phyloP scores from a whole-genome alignment of 768 basidiomycete species.

The Scleroderma bovista region DNA sequence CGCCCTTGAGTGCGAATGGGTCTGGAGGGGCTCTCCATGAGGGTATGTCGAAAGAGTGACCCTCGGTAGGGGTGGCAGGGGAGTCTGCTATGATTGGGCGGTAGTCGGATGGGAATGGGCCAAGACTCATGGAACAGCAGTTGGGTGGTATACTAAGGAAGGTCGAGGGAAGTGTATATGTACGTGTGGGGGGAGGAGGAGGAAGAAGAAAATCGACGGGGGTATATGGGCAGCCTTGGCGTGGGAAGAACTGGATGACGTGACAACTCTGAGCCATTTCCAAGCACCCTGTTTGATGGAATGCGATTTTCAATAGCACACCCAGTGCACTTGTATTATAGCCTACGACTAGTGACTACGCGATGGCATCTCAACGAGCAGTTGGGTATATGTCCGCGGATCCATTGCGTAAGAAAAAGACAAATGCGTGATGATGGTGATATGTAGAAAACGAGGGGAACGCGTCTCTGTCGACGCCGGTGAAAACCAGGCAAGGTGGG shows the following conservation, averaged over 20 bases:
- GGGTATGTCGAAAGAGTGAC: slow-evolving; percentile 3
- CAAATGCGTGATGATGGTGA: background rate
- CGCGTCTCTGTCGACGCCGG: too few relatives aligned
- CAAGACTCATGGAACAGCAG: slow-evolving; percentile 1
- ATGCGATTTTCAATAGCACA: background rate
- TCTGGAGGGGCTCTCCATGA: slow-evolving; percentile 9
- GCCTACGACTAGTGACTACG: slow-evolving; percentile 7
- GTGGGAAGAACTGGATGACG: too few relatives aligned
- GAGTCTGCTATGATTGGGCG: background rate
- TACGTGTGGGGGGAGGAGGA: background rate
- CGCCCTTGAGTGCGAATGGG: background rate
- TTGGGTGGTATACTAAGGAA: background rate
- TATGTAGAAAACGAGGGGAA: background rate
- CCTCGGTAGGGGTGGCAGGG: too few relatives aligned
- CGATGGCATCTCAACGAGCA: slow-evolving; percentile 9
- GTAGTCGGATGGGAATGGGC: slow-evolving; percentile 4
- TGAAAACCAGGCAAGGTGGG: too few relatives aligned
- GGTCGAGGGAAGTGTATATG: background rate
- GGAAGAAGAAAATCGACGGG: background rate
- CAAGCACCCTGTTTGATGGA: too few relatives aligned
- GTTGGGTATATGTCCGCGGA: slow-evolving; percentile 15
- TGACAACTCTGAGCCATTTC: too few relatives aligned
- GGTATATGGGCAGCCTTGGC: background rate
- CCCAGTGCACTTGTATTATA: slow-evolving; percentile 4
- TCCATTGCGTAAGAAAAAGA: slow-evolving; percentile 6